Conservation (phyloP, 163 green algal species). For the Chloroidium sp. region DNA sequence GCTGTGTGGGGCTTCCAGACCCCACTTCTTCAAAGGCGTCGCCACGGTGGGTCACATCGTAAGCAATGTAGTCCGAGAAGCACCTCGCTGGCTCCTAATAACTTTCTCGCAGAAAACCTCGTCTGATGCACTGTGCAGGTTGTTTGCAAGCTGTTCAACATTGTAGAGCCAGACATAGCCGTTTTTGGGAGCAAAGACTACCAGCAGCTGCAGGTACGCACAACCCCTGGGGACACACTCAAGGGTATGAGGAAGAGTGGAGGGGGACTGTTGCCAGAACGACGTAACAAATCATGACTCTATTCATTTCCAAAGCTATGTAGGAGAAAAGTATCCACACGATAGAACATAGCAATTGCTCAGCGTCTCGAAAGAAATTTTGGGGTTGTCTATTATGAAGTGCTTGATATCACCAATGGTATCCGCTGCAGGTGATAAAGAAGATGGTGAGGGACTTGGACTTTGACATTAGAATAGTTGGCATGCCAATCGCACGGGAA, state of each 20-base stretch:
- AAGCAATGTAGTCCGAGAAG: not conserved
- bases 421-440: slow-evolving; percentile 52
- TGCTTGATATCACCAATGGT: too few species aligned
- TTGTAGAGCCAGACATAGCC: slow-evolving; percentile 87
- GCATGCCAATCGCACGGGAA: slow-evolving; percentile 68
- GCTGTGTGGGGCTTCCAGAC: slow-evolving; percentile 74
- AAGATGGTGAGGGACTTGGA: slow-evolving; percentile 67
- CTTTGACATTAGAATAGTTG: slow-evolving; percentile 69
- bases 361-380: too few species aligned
- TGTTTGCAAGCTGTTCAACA: slow-evolving; percentile 97
- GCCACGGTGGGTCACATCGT: slow-evolving; percentile 64
- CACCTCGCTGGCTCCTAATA: not conserved
- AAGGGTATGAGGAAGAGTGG: too few species aligned
- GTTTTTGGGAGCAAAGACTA: slow-evolving; percentile 98
- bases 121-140: slow-evolving; percentile 23
- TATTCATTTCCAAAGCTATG: too few species aligned
- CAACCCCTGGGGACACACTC: too few species aligned
- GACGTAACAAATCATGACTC: too few species aligned
- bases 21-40: slow-evolving; percentile 95
- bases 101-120: not conserved
- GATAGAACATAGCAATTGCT: too few species aligned
- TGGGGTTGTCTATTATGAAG: too few species aligned
- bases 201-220: slow-evolving; percentile 72
- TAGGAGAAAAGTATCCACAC: too few species aligned
- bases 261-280: too few species aligned